These are phyloP conservation scores for Rhodomyrtus psidioides DNA, from an alignment of 441 rosid species.

Conservation along the genomic window DNA sequence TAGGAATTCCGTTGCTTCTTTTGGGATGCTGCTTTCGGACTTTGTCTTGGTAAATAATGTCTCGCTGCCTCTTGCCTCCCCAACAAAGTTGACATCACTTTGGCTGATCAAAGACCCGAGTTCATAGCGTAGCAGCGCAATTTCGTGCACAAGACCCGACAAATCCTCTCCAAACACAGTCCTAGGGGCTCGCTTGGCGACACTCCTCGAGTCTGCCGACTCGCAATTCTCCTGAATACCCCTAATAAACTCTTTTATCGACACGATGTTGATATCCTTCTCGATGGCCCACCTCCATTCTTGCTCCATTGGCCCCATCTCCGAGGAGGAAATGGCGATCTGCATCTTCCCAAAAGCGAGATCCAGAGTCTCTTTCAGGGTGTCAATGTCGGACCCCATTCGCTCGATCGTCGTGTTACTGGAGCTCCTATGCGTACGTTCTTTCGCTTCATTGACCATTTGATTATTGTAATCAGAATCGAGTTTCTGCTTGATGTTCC, in stretches of 20 bases:
- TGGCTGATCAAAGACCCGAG: constrained; percentile 24
- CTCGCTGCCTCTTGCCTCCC: background rate
- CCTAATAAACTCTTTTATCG: constrained; percentile 37
- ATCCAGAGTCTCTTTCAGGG: constrained; percentile 71
- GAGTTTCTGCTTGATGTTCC: constrained; percentile 60
- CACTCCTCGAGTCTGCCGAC: constrained; percentile 16
- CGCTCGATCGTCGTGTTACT: constrained; percentile 29
- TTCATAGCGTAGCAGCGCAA: constrained; percentile 29
- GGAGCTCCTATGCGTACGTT: background rate
- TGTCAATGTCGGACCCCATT: constrained; percentile 54
- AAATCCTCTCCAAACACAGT: constrained; percentile 25
- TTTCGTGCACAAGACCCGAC: constrained; percentile 24
- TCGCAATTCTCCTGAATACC: constrained; percentile 31
- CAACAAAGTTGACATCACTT: constrained; percentile 6
- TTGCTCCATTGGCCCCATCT: constrained; percentile 56
- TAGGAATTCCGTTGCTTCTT: constrained; percentile 9
- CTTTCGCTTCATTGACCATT: constrained; percentile 14
- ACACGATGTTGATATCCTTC: constrained; percentile 27
- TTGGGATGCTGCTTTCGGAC: background rate
- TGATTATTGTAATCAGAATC: constrained; percentile 31
- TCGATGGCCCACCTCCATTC: constrained; percentile 60
- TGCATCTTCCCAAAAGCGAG: constrained; percentile 79
- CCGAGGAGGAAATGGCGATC: constrained; percentile 48
- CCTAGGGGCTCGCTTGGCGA: constrained; percentile 11
- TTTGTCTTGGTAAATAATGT: background rate